A percentile compares a stretch with the other conserved stretches of the same genome.
phyloP scores from a whole-genome alignment of 176 grass and related monocot species.

The Zea luxurians region DNA sequence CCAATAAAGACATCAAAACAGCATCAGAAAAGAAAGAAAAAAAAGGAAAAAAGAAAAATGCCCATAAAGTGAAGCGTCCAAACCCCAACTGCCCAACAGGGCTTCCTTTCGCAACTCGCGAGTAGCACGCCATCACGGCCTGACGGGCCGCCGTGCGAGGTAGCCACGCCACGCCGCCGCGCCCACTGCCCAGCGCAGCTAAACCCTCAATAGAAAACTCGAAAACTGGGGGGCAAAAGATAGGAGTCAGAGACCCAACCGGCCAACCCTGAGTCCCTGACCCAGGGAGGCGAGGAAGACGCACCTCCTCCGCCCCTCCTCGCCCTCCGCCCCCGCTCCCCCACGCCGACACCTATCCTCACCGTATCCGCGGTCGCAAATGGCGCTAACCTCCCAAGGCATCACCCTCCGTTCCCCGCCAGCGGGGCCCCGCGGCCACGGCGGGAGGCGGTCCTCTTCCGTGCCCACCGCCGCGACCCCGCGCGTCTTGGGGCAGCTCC shows the following conservation, averaged over 20 bases:
- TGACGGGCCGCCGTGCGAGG: not conserved
- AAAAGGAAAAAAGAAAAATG: too few relatives aligned
- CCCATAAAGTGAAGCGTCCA: too few relatives aligned
- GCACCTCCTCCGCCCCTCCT: not conserved
- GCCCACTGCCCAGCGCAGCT: not conserved
- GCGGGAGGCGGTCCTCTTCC: constrained; percentile 22
- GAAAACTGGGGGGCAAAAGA: constrained; percentile 12
- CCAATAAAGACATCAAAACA: too few relatives aligned
- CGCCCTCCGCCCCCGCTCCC: not conserved
- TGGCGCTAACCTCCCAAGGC: constrained; percentile 54
- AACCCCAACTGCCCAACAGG: too few relatives aligned
- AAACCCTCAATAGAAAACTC: constrained; percentile 45
- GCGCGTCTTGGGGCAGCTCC: constrained; percentile 7
- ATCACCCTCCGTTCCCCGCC: constrained; percentile 45
- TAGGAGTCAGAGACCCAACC: constrained; percentile 13
- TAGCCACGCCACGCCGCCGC: not conserved
- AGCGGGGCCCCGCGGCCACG: constrained; percentile 24
- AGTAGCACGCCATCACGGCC: not conserved
- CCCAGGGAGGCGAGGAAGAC: constrained; percentile 11
- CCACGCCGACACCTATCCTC: not conserved
- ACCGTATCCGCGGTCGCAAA: constrained; percentile 39
- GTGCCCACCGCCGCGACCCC: constrained; percentile 19
- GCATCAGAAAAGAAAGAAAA: too few relatives aligned
- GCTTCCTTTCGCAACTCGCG: too few relatives aligned
- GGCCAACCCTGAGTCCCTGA: constrained; percentile 34